Percentiles rank a stretch among this genome's conserved stretches.
Evolutionary conservation across 495 filamentous ascomycete genomes (phyloP).

Genomic region (Platismatia glauca): DNA sequence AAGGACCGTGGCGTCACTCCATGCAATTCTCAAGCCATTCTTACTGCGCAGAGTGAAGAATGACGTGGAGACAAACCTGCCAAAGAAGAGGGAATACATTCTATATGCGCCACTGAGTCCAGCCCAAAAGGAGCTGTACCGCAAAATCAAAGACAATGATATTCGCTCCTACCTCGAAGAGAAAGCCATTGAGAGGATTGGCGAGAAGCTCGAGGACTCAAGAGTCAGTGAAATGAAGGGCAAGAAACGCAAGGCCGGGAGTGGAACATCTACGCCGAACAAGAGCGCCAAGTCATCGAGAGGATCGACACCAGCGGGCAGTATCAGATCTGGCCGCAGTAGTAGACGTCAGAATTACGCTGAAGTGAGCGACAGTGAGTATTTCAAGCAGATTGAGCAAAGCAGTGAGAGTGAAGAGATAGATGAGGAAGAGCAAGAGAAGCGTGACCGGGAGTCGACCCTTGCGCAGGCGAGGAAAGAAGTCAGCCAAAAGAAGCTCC

Average conservation of each 20-base stretch:
- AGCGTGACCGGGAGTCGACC: slow-evolving; percentile 58
- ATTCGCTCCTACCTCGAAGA: slow-evolving; percentile 74
- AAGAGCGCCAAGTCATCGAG: slow-evolving; percentile 70
- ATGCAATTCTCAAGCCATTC: slow-evolving; percentile 86
- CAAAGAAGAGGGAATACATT: slow-evolving; percentile 93
- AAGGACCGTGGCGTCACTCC: slow-evolving; percentile 78
- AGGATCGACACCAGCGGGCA: slow-evolving; percentile 57
- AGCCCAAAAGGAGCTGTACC: slow-evolving; percentile 84
- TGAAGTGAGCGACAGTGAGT: slow-evolving; percentile 66
- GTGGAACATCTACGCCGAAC: slow-evolving; percentile 34
- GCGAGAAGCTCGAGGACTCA: slow-evolving; percentile 31
- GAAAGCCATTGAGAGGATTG: slow-evolving; percentile 63
- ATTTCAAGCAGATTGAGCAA: slow-evolving; percentile 56
- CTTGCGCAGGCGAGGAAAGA: slow-evolving; percentile 74
- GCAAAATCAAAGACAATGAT: slow-evolving; percentile 69
- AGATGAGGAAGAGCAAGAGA: slow-evolving; percentile 48
- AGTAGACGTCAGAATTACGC: slow-evolving; percentile 56
- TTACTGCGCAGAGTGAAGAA: slow-evolving; percentile 82
- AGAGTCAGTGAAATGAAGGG: slow-evolving; percentile 34
- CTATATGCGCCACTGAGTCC: slow-evolving; percentile 82
- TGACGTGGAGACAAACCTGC: slow-evolving; percentile 82
- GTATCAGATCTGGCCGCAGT: slow-evolving; percentile 36
- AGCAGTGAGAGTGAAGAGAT: slow-evolving; percentile 42
- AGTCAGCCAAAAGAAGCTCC: slow-evolving; percentile 84
- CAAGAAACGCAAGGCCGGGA: slow-evolving; percentile 47